Percentiles rank a stretch among this genome's conserved stretches.
Conservation (phyloP, 305 asterid genomes). For the Fraxinus dipetala region DNA sequence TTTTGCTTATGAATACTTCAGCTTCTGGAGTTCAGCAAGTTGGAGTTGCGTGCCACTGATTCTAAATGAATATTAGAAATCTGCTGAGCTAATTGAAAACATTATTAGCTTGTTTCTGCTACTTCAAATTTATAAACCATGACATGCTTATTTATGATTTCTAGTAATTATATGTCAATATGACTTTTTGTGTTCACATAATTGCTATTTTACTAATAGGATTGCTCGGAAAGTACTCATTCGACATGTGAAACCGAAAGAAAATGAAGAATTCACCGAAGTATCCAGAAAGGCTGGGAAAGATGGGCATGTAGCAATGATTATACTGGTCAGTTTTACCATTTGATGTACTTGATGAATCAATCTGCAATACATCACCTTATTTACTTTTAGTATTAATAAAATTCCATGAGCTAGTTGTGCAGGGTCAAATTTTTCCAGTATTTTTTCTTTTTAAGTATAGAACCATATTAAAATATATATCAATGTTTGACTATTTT, state of each 20-base stretch:
- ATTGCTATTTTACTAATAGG: constrained; percentile 35
- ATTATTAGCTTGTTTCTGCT: constrained; percentile 15
- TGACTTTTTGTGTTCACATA: constrained; percentile 13
- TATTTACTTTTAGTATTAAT: neutral
- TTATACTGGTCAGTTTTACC: constrained; percentile 62
- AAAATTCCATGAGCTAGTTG: neutral
- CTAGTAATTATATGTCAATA: constrained; percentile 4
- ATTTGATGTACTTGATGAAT: neutral
- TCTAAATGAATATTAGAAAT: neutral
- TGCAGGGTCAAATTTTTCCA: constrained; percentile 12
- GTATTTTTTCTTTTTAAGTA: neutral
- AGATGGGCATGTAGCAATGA: constrained; percentile 46
- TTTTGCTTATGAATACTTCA: neutral
- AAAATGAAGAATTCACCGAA: constrained; percentile 34
- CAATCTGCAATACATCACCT: neutral
- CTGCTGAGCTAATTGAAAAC: neutral
- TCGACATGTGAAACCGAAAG: constrained; percentile 37
- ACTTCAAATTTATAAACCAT: neutral
- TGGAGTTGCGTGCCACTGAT: neutral
- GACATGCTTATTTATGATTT: neutral
- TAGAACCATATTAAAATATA: neutral
- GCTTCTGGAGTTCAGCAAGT: neutral
- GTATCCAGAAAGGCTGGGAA: constrained; percentile 34
- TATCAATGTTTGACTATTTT: neutral
- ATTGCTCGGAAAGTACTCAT: constrained; percentile 48